Evolutionary conservation across 2,329 filamentous ascomycete species (phyloP), one percentile per base, ranked within the genome.

Genomic region (Penicillium sp.): DNA sequence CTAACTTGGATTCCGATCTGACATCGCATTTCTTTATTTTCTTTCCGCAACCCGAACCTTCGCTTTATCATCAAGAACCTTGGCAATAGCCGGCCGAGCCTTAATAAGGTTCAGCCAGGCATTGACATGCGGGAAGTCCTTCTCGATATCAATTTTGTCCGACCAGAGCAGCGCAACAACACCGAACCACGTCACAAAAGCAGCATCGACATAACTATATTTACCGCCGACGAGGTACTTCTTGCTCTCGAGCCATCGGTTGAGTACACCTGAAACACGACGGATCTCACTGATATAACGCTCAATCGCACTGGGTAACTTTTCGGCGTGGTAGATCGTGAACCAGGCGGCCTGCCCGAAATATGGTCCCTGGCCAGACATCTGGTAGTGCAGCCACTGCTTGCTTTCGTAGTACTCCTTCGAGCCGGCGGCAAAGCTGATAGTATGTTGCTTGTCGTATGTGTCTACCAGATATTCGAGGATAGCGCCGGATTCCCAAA

Each of bases 321-420:
- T 75, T 56, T 81, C 78, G 0, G 67, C 63, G 62, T 80, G 75
- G 57, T 69, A 77, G 16, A 56, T 51, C 11, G 40, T 61, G 64
- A 78, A 80, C 78, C 77, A 82, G n/a, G 68, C 66, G 4, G 68
- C 67, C 63, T 81, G 78, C 4, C 79, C 80, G 55, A 73, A 81
- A 61, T 81, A 81, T 1, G 79, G 79, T 0, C 77, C 79, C 53
- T 81, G 78, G 10, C 78, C 78, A 4, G 73, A 73, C 25, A 69
- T 64, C 63, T 81, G 77, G 65, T 74, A 80, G 59, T 71, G 73
- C 5, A 80, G 69, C 76, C 76, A 80, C 49, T 79, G 77, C 55
- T 74, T 74, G 7, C 71, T 70, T 1, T 70, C 64, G 57, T 72
- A 75, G 44, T 62, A 66, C 17, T 78, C 75, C 7, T 69, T 62